Evolutionary conservation across 2,329 filamentous ascomycete species (phyloP), one percentile per base, ranked within the genome.

Genomic region (Fusarium marasasianum): DNA sequence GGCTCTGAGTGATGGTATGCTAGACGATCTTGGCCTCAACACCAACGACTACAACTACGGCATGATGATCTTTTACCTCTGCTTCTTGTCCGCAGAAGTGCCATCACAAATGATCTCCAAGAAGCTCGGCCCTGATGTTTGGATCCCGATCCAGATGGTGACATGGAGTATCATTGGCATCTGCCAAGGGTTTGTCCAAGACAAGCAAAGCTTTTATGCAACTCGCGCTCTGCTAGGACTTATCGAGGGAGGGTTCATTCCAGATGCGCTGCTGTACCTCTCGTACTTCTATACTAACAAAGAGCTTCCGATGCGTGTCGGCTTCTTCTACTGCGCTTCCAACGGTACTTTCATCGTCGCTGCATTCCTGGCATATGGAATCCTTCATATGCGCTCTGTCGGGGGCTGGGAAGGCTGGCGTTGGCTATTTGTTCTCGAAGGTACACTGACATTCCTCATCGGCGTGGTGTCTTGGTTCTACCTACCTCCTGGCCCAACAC

Each of bases 281-380:
- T 90, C 87, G 14, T 94, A 93, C 79, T 94, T 91, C 81, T 94
- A 93, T 80, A 93, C 57, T 1, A 53, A 48, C 15, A 60, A 58
- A 24, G 64, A 73, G 79, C 84, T 94, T 4, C 90, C 91, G 0
- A 86, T 88, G 50, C 86, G 92, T 0, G 82, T 94, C 24, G 88
- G 88, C 59, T 93, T 87, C 82, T 93, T 93, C 80, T 94, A 92
- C 91, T 87, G 88, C 14, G 47, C 53, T 12, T 73, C 63, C 1
- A 55, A 73, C 8, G 48, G 57, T 12, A 59, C 62, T 9, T 41
- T 57, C 3, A 66, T 60, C 22, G n/a, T 71, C 5, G 47, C 61
- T 10, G 66, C 67, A 5, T 63, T 70, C 6, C n/a, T 67, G 7
- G 58, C 62, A 5, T 89, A 86, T 66, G 88, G 88, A 11, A 85